These are phyloP conservation scores for Cryptococcus sp. DNA, from an alignment of 1,284 basidiomycete species.

Conservation along the genomic window DNA sequence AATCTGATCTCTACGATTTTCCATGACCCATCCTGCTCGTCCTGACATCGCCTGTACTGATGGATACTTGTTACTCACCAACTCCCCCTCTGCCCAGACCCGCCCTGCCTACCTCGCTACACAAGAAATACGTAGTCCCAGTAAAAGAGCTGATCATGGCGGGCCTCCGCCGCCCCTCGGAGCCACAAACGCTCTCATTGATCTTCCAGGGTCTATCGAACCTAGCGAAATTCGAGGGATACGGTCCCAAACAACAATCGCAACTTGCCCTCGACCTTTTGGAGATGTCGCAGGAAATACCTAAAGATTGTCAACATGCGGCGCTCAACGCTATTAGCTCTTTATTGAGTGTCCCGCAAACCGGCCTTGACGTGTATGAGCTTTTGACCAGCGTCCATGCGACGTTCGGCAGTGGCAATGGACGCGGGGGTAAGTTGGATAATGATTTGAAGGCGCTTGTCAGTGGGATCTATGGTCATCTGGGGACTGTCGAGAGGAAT, in stretches of 20 bases:
- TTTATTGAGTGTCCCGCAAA: slow-evolving; percentile 33
- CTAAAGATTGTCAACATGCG: slow-evolving; percentile 43
- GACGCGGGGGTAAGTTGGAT: slow-evolving; percentile 21
- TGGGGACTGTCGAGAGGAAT: slow-evolving; percentile 44
- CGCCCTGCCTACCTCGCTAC: slow-evolving; percentile 32
- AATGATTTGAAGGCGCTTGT: slow-evolving; percentile 38
- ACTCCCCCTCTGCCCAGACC: slow-evolving; percentile 20
- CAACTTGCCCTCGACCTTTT: slow-evolving; percentile 35
- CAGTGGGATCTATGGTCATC: slow-evolving; percentile 39
- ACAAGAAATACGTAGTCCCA: slow-evolving; percentile 42
- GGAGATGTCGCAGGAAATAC: slow-evolving; percentile 40
- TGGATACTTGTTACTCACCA: too few species aligned
- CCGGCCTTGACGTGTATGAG: slow-evolving; percentile 38
- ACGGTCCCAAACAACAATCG: slow-evolving; percentile 30
- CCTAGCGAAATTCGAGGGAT: slow-evolving; percentile 39
- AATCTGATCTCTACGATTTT: too few species aligned
- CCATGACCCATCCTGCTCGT: too few species aligned
- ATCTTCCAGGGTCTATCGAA: slow-evolving; percentile 46
- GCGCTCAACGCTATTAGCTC: slow-evolving; percentile 37
- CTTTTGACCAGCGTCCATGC: slow-evolving; percentile 37
- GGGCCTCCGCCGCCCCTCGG: slow-evolving; percentile 26
- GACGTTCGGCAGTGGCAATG: slow-evolving; percentile 26
- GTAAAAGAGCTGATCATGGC: slow-evolving; percentile 39
- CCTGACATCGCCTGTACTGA: too few species aligned
- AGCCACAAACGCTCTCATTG: slow-evolving; percentile 28